A percentile compares a stretch with the other conserved stretches of the same genome.
phyloP scores from a whole-genome alignment of 192 early-diverging fungal species.

The Rhizoclosmatium globosum region DNA sequence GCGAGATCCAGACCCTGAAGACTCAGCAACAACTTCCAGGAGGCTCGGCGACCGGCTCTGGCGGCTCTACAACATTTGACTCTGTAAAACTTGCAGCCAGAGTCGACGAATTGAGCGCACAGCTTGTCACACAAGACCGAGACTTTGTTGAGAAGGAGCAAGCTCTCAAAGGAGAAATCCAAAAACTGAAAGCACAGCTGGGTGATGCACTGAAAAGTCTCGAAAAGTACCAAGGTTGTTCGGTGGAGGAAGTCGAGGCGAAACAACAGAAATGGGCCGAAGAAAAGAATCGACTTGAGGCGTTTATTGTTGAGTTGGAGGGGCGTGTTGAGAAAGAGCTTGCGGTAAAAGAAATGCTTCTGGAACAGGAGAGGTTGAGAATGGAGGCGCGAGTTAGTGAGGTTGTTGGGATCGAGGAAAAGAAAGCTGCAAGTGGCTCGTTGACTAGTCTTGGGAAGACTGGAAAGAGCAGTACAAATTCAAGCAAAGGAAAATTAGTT shows the following conservation, averaged over 20 bases:
- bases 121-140: conserved; percentile 5
- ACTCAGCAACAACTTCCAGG: neutral
- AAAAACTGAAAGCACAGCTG: conserved; percentile 31
- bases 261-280: neutral
- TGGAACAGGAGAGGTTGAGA: conserved; percentile 20
- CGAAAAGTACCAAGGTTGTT: conserved; percentile 1
- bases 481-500: neutral
- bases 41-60: neutral
- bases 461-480: neutral
- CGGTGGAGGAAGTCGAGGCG: conserved; percentile 30
- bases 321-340: conserved; percentile 25
- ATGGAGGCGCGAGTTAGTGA: conserved; percentile 10
- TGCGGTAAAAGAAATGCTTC: conserved; percentile 21
- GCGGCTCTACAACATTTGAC: neutral
- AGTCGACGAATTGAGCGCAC: conserved; percentile 26
- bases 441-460: neutral
- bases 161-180: conserved; percentile 6
- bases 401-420: neutral
- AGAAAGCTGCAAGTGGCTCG: neutral
- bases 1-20: conserved; percentile 32
- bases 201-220: conserved; percentile 9
- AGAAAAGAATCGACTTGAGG: conserved; percentile 28
- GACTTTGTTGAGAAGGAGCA: conserved; percentile 3
- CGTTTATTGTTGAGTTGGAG: conserved; percentile 39
- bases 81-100: conserved; percentile 20